phyloP scores from a whole-genome alignment of 352 stramenopile species.

The Aphanomyces invadans region DNA sequence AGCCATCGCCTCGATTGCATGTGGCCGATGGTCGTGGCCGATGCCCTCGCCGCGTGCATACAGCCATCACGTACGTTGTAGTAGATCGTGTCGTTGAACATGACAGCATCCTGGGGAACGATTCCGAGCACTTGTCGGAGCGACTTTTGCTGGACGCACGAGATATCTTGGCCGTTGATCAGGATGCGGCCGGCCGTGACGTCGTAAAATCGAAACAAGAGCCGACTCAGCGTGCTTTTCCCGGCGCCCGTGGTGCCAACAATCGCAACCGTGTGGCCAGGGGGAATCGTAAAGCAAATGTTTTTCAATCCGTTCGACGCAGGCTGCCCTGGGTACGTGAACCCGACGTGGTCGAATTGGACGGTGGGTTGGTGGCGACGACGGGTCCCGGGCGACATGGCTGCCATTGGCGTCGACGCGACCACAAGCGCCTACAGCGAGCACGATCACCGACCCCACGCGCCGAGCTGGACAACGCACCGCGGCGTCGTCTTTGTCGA shows the following conservation, averaged over 20 bases:
- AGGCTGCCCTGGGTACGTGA: conserved; percentile 87
- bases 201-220: conserved; percentile 97
- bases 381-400: too few relatives aligned
- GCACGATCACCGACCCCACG: not conserved
- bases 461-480: not conserved
- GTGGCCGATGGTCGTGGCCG: too few relatives aligned
- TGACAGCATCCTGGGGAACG: conserved; percentile 92
- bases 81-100: conserved; percentile 96
- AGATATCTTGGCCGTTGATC: conserved; percentile 89
- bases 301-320: conserved; percentile 80
- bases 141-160: conserved; percentile 77
- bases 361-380: conserved; percentile 40
- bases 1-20: too few relatives aligned
- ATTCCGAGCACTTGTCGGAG: conserved; percentile 89
- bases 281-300: conserved; percentile 54
- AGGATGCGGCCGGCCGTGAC: conserved; percentile 62
- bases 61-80: conserved; percentile 94
- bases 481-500: conserved; percentile 78
- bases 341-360: conserved; percentile 89
- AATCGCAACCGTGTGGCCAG: conserved; percentile 88
- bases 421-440: conserved; percentile 31
- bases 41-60: too few relatives aligned
- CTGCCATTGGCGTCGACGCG: conserved; percentile 36
- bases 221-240: conserved; percentile 91
- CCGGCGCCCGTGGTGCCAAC: conserved; percentile 88